Evolutionary conservation across 805 yeast genomes (phyloP), one percentile per base, ranked within the genome.

Genomic region (Wickerhamomyces bisporus): DNA sequence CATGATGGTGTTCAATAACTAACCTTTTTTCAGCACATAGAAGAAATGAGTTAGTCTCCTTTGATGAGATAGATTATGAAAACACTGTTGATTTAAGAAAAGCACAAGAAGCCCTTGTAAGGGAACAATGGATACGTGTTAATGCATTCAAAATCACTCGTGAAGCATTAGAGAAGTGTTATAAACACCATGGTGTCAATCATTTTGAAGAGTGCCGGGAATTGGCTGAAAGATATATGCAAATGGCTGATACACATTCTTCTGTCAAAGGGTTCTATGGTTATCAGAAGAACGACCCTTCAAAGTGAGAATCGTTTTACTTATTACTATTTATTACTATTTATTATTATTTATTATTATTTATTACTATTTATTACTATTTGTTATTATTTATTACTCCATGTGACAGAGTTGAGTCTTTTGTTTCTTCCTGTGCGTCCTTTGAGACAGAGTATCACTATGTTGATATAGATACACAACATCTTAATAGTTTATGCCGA

Each of bases 271-370:
- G 95, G 31, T 84, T 72, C 64, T 66, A 79, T 56, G 91, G 87
- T n/a, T 84, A 85, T 66, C 94, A 86, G 67, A 81, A 86, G 73
- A 85, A 85, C 64, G 95, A 85, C 57, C 93, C 91, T 32, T 69
- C 85, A 26, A 82, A 84, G 66, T 82, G 66, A 58, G 6, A 19
- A 19, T 19, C 9, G 7, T 6, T 18, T 18, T 30, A 17, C 15
- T 17, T 19, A 17, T 18, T 17, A 19, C 13, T 18, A 30, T 7
- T 16, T n/a, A n/a, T 26, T n/a, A 12, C n/a, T 26, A 26, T 26
- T 26, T 26, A 26, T 26, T 26, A 7, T 7, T 26, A 26, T n/a
- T 12, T 9, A 12, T 9, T 12, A 23, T 26, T 26, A 26, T 26
- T 26, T 26, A 26, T 26, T 26, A 9, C 8, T 26, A 6, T n/a